Conservation (phyloP, 306 rosid genomes). For the Morella rubra region DNA sequence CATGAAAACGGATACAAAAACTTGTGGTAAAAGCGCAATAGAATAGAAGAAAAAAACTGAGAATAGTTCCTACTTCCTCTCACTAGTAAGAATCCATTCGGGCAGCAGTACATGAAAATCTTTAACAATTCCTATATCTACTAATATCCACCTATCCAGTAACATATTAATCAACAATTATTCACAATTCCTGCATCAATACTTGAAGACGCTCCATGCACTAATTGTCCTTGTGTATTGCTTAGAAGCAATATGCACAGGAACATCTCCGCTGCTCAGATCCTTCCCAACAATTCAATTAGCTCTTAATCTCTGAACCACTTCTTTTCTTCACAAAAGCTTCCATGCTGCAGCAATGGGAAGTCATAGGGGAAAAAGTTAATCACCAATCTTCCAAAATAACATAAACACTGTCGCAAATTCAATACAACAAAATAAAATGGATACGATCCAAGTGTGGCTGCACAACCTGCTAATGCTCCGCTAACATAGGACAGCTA, state of each 20-base stretch:
- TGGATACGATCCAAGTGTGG: constrained; percentile 92
- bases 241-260: too few relatives aligned
- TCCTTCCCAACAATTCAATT: too few relatives aligned
- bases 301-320: too few relatives aligned
- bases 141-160: constrained; percentile 40
- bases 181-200: constrained; percentile 39
- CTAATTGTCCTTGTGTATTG: neutral
- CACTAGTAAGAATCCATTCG: neutral
- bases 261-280: too few relatives aligned
- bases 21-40: neutral
- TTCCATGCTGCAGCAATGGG: too few relatives aligned
- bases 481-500: constrained; percentile 89
- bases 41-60: neutral
- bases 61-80: constrained; percentile 28
- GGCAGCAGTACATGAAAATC: constrained; percentile 18
- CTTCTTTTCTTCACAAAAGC: too few relatives aligned
- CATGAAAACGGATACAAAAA: neutral
- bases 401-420: too few relatives aligned
- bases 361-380: too few relatives aligned
- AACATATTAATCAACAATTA: constrained; percentile 33
- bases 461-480: constrained; percentile 90
- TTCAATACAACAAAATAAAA: too few relatives aligned
- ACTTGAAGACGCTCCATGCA: constrained; percentile 21
- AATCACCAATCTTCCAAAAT: too few relatives aligned
- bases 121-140: constrained; percentile 28